Evolutionary conservation across 202 grass and related monocot species (phyloP).

Genomic region (Schoenoplectus triqueter): DNA sequence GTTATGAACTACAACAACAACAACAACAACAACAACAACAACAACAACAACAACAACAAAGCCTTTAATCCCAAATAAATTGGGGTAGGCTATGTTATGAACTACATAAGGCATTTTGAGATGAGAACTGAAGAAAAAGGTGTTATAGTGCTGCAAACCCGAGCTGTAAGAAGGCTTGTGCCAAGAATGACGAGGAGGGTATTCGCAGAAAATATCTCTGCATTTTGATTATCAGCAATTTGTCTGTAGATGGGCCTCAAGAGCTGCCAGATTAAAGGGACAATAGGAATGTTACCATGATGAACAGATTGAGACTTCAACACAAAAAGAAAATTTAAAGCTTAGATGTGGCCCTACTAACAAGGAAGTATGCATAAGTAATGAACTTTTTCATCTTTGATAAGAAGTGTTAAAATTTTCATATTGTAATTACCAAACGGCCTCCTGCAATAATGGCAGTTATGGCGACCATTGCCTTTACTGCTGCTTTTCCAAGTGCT

Average conservation of each 20-base stretch:
- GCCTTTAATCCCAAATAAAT: too few relatives aligned
- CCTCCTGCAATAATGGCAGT: slow-evolving; percentile 96
- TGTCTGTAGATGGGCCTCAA: slow-evolving; percentile 97
- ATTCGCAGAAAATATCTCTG: slow-evolving; percentile 99
- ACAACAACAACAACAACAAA: too few relatives aligned
- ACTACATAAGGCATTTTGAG: slow-evolving; percentile 33
- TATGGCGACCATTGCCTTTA: slow-evolving; percentile 96
- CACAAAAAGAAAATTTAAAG: neutral
- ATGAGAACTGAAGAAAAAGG: slow-evolving; percentile 15
- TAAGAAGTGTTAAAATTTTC: neutral
- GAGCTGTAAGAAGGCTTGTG: slow-evolving; percentile 96
- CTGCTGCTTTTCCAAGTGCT: slow-evolving; percentile 95
- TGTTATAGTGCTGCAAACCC: slow-evolving; percentile 48
- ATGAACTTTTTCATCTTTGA: neutral
- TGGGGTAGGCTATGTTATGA: neutral
- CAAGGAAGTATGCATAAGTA: neutral
- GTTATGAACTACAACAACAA: neutral
- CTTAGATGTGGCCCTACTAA: neutral
- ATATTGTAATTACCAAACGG: slow-evolving; percentile 72
- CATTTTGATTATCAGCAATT: slow-evolving; percentile 99
- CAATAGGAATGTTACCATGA: neutral
- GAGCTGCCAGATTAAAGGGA: slow-evolving; percentile 58
- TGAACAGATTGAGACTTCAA: neutral
- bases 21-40: too few relatives aligned
- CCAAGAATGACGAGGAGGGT: slow-evolving; percentile 99